Evolutionary conservation across 1,284 basidiomycete species (phyloP).

Genomic region (Pseudozyma flocculosa): DNA sequence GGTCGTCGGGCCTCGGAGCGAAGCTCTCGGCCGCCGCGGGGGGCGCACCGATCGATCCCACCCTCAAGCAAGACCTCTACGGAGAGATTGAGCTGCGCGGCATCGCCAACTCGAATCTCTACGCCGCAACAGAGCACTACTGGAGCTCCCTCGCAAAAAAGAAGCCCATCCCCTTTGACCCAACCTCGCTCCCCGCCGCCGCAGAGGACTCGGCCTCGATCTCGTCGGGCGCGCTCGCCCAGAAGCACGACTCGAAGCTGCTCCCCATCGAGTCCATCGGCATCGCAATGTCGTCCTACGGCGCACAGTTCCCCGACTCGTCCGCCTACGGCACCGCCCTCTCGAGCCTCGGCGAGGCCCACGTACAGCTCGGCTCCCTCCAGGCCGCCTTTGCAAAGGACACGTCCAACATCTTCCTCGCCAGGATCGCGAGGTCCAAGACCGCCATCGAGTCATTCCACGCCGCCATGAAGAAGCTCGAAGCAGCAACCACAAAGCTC

Average conservation of each 20-base stretch:
- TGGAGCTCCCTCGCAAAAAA: conserved; percentile 35
- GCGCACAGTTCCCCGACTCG: conserved; percentile 10
- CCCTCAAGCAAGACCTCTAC: conserved; percentile 20
- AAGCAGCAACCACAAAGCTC: conserved; percentile 26
- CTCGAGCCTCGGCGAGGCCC: conserved; percentile 21
- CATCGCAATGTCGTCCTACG: conserved; percentile 28
- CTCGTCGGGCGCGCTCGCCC: conserved; percentile 2
- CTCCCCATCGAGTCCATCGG: conserved; percentile 35
- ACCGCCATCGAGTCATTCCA: conserved; percentile 27
- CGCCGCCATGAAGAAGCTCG: conserved; percentile 39
- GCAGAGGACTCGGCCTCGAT: conserved; percentile 16
- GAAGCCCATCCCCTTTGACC: conserved; percentile 32
- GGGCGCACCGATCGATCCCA: background rate
- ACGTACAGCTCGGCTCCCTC: conserved; percentile 24
- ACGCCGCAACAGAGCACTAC: conserved; percentile 31
- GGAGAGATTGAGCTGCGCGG: conserved; percentile 26
- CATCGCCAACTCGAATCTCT: conserved; percentile 24
- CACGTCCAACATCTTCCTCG: conserved; percentile 33
- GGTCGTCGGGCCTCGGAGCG: conserved; percentile 22
- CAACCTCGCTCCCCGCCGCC: conserved; percentile 4
- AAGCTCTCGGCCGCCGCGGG: conserved; percentile 9
- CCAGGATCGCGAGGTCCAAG: conserved; percentile 31
- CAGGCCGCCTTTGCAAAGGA: conserved; percentile 33
- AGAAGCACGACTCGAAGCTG: conserved; percentile 27
- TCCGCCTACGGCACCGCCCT: conserved; percentile 24